Evolutionary conservation across 331 rosid genomes (phyloP), one percentile per base, ranked within the genome.

Genomic region (Acacia concinna): DNA sequence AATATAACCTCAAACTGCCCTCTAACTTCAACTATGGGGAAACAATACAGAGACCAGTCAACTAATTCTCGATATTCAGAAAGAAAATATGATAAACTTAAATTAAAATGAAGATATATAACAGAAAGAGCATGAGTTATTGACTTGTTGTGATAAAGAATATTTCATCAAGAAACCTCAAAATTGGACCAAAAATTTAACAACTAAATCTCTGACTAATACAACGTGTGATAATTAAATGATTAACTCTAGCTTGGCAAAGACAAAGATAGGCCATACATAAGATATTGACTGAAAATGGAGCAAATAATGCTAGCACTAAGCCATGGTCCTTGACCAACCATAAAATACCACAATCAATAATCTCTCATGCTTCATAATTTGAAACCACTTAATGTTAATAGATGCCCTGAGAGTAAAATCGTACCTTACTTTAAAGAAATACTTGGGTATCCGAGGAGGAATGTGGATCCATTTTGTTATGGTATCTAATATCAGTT

Each of bases 361-460:
- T 56, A 44, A 27, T 57, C 37, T 37, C 34, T 25, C 57, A 46
- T 51, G 30, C 57, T 67, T 6, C 46, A 68, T 14, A 71, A 25
- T 69, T 37, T 28, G 47, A 68, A 51, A 10, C 28, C 57, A 70
- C 11, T 20, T 59, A 10, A 5, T n/a, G 30, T 67, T 12, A 30
- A 51, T 65, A 73, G 6, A 5, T 35, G 6, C 47, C 46, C 44
- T 18, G 28, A 44, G 35, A 62, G 67, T n/a, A 43, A 54, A 35
- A 28, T 23, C 84, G 34, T 88, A 92, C 95, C 95, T 90, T 67
- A 88, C 74, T 68, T 66, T 74, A 68, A 92, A 89, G 88, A 88
- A 90, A 78, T 77, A 68, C 81, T 78, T 84, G 44, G 97, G 97
- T 27, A 78, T 64, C 70, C 86, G 44, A 78, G 85, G 84, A 72